Conservation (phyloP, 306 rosid genomes). For the Pyrus bretschneideri region DNA sequence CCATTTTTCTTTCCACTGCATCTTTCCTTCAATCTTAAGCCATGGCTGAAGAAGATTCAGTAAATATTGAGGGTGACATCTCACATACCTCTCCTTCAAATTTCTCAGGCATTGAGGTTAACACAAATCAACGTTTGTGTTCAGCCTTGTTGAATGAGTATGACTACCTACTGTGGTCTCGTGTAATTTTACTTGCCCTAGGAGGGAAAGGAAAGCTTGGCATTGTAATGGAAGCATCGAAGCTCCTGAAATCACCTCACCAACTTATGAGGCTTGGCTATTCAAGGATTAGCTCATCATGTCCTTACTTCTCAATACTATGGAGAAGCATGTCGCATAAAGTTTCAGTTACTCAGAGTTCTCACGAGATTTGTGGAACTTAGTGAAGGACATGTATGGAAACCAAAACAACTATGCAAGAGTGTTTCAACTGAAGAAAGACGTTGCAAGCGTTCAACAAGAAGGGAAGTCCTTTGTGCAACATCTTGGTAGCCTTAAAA, state of each 20-base stretch:
- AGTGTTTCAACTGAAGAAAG: too few species aligned
- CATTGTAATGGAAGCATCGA: background rate
- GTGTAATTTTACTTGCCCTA: background rate
- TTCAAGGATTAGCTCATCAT: background rate
- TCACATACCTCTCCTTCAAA: too few species aligned
- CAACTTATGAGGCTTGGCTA: background rate
- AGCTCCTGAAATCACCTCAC: background rate
- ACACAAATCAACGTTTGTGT: background rate
- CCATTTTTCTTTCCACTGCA: too few species aligned
- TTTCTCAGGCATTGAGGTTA: background rate
- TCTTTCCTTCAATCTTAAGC: too few species aligned
- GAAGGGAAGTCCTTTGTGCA: too few species aligned
- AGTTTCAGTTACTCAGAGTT: too few species aligned
- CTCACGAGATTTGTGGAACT: background rate
- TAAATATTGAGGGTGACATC: too few species aligned
- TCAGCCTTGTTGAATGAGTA: background rate
- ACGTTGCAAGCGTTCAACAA: too few species aligned
- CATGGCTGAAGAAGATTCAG: too few species aligned
- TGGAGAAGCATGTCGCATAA: background rate
- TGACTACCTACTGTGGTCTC: background rate
- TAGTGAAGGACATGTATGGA: too few species aligned
- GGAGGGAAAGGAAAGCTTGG: background rate
- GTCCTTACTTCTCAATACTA: background rate
- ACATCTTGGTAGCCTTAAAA: too few species aligned
- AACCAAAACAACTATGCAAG: too few species aligned